A percentile compares a stretch with the other conserved stretches of the same genome.
Evolutionary conservation across 169 alveolate genomes (phyloP).

Genomic region (Cryptosporidium felis): DNA sequence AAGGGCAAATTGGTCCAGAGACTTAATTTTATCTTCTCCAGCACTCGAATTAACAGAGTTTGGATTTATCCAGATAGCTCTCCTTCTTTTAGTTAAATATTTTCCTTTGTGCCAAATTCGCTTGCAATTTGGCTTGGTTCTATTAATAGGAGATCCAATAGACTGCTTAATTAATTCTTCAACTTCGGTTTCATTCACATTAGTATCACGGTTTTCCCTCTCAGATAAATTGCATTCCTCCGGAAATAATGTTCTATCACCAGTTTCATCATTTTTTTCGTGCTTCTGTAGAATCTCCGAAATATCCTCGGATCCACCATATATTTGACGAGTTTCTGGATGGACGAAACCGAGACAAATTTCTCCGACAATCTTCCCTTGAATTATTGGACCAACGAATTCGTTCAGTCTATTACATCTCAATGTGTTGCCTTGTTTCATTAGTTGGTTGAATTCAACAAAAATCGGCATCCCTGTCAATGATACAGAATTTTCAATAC

Average conservation of each 20-base stretch:
- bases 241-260: neutral
- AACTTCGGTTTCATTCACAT: neutral
- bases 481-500: neutral
- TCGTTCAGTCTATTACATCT: neutral
- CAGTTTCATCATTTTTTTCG: neutral
- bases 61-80: slow-evolving; percentile 53
- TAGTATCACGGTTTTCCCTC: neutral
- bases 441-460: slow-evolving; percentile 18
- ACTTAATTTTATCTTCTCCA: neutral
- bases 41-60: neutral
- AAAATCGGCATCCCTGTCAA: slow-evolving; percentile 25
- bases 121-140: neutral
- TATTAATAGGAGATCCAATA: neutral
- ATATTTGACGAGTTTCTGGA: slow-evolving; percentile 13
- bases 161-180: slow-evolving; percentile 39
- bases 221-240: neutral
- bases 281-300: neutral
- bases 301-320: neutral
- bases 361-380: slow-evolving; percentile 12
- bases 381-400: slow-evolving; percentile 45
- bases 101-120: neutral
- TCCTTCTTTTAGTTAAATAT: slow-evolving; percentile 3
- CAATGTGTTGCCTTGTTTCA: neutral
- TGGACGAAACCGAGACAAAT: slow-evolving; percentile 51
- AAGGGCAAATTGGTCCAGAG: slow-evolving; percentile 6